phyloP scores from a whole-genome alignment of 2,329 filamentous ascomycete species.

The Trichoderma sp. region DNA sequence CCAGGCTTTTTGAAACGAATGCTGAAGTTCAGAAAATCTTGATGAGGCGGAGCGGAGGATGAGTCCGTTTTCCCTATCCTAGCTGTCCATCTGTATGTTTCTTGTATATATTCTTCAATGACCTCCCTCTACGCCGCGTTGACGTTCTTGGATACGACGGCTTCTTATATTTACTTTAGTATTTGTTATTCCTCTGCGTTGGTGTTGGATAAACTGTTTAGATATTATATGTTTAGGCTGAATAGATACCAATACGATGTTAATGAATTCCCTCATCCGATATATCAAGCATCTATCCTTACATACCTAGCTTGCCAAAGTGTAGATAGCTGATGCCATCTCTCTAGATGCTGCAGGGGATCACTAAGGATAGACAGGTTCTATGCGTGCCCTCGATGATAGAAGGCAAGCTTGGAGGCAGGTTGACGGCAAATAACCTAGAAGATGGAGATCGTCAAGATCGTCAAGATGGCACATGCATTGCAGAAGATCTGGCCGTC shows the following conservation, averaged over 20 bases:
- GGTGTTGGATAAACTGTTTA: not conserved
- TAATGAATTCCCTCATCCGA: not conserved
- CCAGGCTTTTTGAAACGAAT: constrained; percentile 22
- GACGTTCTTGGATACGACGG: not conserved
- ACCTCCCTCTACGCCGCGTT: not conserved
- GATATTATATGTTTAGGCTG: not conserved
- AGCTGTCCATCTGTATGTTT: not conserved
- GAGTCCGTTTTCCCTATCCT: not conserved
- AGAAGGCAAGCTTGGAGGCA: too few species aligned
- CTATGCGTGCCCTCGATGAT: too few species aligned
- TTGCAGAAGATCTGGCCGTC: not conserved
- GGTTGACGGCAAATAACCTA: too few species aligned
- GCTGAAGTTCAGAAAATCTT: not conserved
- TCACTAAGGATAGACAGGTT: too few species aligned
- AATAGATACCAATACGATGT: not conserved
- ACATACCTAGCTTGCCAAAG: too few species aligned
- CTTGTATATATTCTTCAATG: not conserved
- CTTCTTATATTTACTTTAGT: not conserved
- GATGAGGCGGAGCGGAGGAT: not conserved
- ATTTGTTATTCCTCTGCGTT: not conserved
- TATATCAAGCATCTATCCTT: not conserved
- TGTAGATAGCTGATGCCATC: too few species aligned
- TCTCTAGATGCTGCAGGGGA: too few species aligned
- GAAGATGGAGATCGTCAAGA: not conserved
- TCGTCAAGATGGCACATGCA: not conserved